These are phyloP conservation scores for Torulaspora quercuum DNA, from an alignment of 805 yeast genomes.

Conservation along the genomic window DNA sequence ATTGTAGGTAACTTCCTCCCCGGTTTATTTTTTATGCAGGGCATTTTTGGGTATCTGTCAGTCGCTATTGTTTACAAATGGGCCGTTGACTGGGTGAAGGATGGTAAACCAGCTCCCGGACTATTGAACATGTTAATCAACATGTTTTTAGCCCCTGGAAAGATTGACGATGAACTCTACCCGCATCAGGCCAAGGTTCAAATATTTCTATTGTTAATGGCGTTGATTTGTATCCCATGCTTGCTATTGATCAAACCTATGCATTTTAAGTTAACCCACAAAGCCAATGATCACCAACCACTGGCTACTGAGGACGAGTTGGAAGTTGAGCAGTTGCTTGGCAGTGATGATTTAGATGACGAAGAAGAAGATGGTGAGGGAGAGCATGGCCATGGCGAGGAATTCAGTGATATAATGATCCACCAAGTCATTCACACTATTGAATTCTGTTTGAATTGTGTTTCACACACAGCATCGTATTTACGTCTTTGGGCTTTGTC, in stretches of 20 bases:
- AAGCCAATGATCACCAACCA: slow-evolving; percentile 34
- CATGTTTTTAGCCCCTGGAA: slow-evolving; percentile 74
- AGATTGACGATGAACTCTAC: slow-evolving; percentile 59
- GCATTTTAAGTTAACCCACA: slow-evolving; percentile 39
- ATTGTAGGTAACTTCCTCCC: slow-evolving; percentile 72
- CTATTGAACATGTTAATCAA: slow-evolving; percentile 69
- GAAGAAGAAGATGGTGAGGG: slow-evolving; percentile 37
- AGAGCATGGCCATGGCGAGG: slow-evolving; percentile 44
- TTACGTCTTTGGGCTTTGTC: slow-evolving; percentile 77
- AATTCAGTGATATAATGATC: slow-evolving; percentile 67
- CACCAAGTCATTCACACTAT: slow-evolving; percentile 80
- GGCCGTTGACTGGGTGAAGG: slow-evolving; percentile 66
- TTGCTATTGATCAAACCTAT: slow-evolving; percentile 64
- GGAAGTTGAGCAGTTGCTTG: slow-evolving; percentile 15
- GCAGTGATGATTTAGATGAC: slow-evolving; percentile 15
- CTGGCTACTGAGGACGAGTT: slow-evolving; percentile 20
- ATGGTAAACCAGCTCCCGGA: slow-evolving; percentile 65
- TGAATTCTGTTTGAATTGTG: slow-evolving; percentile 76
- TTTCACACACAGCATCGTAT: slow-evolving; percentile 76
- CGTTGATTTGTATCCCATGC: slow-evolving; percentile 74
- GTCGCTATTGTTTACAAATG: slow-evolving; percentile 69
- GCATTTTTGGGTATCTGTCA: slow-evolving; percentile 69
- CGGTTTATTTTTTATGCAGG: slow-evolving; percentile 69
- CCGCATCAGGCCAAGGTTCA: slow-evolving; percentile 64
- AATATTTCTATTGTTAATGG: slow-evolving; percentile 52